Percentiles rank a stretch among this genome's conserved stretches.
These are phyloP conservation scores for Linaria vulgaris DNA, from an alignment of 257 asterid species.

Conservation along the genomic window DNA sequence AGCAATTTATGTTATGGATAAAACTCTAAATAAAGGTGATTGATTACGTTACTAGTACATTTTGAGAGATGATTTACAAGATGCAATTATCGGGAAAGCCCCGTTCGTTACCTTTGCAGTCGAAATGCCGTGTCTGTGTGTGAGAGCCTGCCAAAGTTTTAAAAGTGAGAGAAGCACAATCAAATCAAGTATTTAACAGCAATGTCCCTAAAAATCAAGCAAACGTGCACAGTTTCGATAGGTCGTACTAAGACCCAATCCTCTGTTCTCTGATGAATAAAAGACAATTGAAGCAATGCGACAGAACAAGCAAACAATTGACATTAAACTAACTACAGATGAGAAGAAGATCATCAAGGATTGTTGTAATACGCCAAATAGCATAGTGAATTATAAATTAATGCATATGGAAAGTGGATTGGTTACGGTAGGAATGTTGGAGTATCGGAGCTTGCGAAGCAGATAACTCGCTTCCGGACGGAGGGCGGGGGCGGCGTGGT, in stretches of 20 bases:
- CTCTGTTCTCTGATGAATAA: no score
- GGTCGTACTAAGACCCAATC: no score
- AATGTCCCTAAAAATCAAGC: no score
- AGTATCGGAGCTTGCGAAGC: constrained; percentile 72
- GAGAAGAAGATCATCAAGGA: no score
- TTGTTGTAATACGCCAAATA: no score
- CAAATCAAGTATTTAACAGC: no score
- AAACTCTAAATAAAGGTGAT: not conserved
- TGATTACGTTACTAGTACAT: not conserved
- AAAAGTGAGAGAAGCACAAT: no score
- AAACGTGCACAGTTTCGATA: no score
- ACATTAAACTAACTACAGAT: constrained; percentile 11
- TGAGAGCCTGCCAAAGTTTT: constrained; percentile 62
- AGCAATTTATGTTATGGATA: not conserved
- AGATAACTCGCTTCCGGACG: constrained; percentile 48
- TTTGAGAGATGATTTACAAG: no score
- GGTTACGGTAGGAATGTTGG: constrained; percentile 57
- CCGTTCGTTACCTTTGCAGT: constrained; percentile 66
- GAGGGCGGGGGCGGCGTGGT: constrained; percentile 33
- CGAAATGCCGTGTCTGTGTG: constrained; percentile 52
- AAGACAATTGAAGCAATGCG: not conserved
- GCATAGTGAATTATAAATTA: no score
- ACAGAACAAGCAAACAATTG: not conserved
- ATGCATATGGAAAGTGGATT: not conserved
- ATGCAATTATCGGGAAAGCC: constrained; percentile 6